Percentiles rank a stretch among this genome's conserved stretches.
phyloP scores from a whole-genome alignment of 1,284 basidiomycete species.

The Ganoderma meredithae region DNA sequence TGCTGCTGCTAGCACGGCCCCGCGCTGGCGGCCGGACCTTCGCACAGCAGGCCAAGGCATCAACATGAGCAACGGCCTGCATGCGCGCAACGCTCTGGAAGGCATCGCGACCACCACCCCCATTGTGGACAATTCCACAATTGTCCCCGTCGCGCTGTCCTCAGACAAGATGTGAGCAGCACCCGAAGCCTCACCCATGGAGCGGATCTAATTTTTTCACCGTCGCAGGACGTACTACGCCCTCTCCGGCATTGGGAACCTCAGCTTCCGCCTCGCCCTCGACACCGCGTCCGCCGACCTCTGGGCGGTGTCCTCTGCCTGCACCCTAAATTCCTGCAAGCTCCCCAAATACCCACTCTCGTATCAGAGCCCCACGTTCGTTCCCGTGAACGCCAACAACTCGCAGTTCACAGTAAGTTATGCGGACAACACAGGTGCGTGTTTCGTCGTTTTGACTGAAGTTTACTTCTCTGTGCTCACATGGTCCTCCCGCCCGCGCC shows the following conservation, averaged over 20 bases:
- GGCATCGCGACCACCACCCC: slow-evolving; percentile 33
- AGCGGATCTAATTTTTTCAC: slow-evolving; percentile 11
- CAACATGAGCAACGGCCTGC: slow-evolving; percentile 14
- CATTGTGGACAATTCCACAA: slow-evolving; percentile 34
- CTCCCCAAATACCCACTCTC: slow-evolving; percentile 71
- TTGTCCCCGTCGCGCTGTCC: slow-evolving; percentile 40
- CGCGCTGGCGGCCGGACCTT: slow-evolving; percentile 33
- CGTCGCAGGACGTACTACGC: slow-evolving; percentile 69
- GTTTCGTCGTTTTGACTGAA: background rate
- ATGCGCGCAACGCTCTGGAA: slow-evolving; percentile 35
- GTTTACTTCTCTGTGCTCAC: background rate
- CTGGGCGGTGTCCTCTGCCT: slow-evolving; percentile 73
- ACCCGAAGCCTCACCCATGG: background rate
- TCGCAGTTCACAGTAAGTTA: slow-evolving; percentile 68
- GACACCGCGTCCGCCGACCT: slow-evolving; percentile 82
- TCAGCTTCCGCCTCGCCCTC: slow-evolving; percentile 72
- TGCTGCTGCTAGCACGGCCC: slow-evolving; percentile 13
- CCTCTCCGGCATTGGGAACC: slow-evolving; percentile 62
- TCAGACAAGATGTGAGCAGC: slow-evolving; percentile 43
- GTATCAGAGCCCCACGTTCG: slow-evolving; percentile 72
- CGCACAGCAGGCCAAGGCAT: slow-evolving; percentile 11
- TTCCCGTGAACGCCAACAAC: slow-evolving; percentile 62
- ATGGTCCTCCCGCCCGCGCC: background rate
- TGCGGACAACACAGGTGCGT: slow-evolving; percentile 69
- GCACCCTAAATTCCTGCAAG: slow-evolving; percentile 60